Percentiles rank a stretch among this genome's conserved stretches.
phyloP scores from a whole-genome alignment of 2,329 filamentous ascomycete species.

The Penicillium sclerotiorum region DNA sequence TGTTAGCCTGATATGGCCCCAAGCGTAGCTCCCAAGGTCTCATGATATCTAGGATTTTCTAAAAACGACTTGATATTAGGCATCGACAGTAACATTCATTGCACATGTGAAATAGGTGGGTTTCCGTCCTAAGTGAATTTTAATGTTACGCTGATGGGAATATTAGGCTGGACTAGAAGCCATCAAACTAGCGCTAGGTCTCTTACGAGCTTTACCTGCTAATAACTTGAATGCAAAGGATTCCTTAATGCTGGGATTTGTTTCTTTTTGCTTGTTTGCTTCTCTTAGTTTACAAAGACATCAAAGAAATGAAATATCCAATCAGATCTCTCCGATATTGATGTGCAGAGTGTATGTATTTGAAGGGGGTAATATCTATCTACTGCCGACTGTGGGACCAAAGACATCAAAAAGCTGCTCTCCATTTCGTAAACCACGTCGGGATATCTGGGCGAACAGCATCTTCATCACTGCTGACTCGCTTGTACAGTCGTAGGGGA shows the following conservation, averaged over 20 bases:
- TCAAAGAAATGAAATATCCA: not conserved
- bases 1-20: too few relatives aligned
- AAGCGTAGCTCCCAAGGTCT: too few relatives aligned
- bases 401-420: conserved; percentile 24
- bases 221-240: not conserved
- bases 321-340: conserved; percentile 1
- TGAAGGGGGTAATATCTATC: conserved; percentile 37
- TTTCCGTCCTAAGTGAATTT: not conserved
- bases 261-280: not conserved
- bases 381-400: conserved; percentile 32
- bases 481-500: conserved; percentile 25
- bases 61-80: too few relatives aligned
- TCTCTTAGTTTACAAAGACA: conserved; percentile 1
- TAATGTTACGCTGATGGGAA: too few relatives aligned
- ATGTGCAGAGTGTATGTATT: conserved; percentile 37
- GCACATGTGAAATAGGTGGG: not conserved
- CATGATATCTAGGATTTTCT: too few relatives aligned
- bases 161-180: too few relatives aligned
- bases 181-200: too few relatives aligned
- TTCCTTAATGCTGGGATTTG: not conserved
- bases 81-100: too few relatives aligned
- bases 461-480: conserved; percentile 34
- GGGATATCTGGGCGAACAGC: conserved; percentile 29
- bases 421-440: conserved; percentile 28
- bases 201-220: too few relatives aligned